Base-by-base conservation (phyloP, 164 flowering plant species). In the Cinnamomum micranthum region DNA sequence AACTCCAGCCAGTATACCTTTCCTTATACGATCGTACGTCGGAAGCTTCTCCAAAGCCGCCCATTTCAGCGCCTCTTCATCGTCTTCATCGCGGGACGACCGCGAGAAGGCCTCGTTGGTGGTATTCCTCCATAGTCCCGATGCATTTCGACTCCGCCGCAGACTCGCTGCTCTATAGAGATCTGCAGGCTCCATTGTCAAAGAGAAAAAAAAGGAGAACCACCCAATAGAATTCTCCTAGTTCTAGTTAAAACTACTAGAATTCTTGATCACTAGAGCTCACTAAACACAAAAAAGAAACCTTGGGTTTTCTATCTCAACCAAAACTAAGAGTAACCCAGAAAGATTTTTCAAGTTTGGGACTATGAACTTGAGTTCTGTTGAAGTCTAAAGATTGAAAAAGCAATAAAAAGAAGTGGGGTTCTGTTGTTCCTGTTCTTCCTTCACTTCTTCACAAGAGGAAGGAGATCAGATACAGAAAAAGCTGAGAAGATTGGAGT, bases 61-160 rank as follows among this genome's bases (percentile, higher is more conserved):
- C 79, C 79, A 77, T 55, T 68, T 77, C 6, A 72, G 66, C 15
- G 75, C 75, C 27, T 77, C 79, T 67, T 71, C 79, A 59, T 77
- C 79, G 15, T 77, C 72, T 67, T 72, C 75, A 11, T 67, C 71
- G 5, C 65, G 52, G 27, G 78, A 71, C 31, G 70, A 71, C 47
- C 70, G 72, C 12, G 74, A 71, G 74, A 76, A 76, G 4, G 66
- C 65, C 1, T 71, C 78, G 17, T 35, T 47, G 1, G 25, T 28
- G 20, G 27, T n/a, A 64, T 65, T 71, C 60, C 74, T 47, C 78
- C 73, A 76, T 20, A 66, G 27, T 23, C 51, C n/a, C 22, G 78
- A 76, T 2, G 64, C 47, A 69, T 65, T 71, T 55, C 60, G 20
- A 55, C 47, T 41, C 6, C 68, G 20, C 25, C 74, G 51, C 20